Percentiles rank a stretch among this genome's conserved stretches.
These are phyloP conservation scores for sorghum (Sorghum bicolor) DNA, from an alignment of 176 grass and related monocot species.

Conservation along the genomic window DNA sequence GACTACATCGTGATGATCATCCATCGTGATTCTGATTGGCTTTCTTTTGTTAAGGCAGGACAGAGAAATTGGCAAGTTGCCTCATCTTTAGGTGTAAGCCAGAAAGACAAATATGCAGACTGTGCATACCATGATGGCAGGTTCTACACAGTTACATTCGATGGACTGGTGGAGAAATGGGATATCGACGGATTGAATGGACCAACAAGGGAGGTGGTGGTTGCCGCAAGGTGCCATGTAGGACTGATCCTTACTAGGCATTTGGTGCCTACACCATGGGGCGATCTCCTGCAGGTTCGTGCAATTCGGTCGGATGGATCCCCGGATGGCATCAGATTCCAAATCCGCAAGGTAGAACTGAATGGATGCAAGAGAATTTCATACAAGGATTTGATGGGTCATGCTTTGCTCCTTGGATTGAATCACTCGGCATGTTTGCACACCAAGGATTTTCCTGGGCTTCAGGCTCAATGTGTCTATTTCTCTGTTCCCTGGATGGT, in stretches of 20 bases:
- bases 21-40: neutral
- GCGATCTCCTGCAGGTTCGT: neutral
- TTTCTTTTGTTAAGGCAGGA: slow-evolving; percentile 6
- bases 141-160: neutral
- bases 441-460: neutral
- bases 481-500: neutral
- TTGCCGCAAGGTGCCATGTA: neutral
- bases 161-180: neutral
- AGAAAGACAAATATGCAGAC: neutral
- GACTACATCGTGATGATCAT: slow-evolving; percentile 11
- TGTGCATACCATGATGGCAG: neutral
- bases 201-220: neutral
- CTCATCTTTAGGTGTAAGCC: neutral
- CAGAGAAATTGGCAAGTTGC: neutral
- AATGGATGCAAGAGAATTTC: neutral
- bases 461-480: neutral
- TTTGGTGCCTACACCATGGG: neutral
- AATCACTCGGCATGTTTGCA: neutral
- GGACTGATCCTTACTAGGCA: neutral
- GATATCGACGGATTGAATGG: neutral
- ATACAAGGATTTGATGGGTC: neutral
- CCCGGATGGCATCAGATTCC: neutral
- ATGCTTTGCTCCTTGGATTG: neutral
- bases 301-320: fast-evolving
- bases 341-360: neutral